A percentile compares a stretch with the other conserved stretches of the same genome.
phyloP scores from a whole-genome alignment of 805 yeast genomes.

The Saccharomyces jurei region DNA sequence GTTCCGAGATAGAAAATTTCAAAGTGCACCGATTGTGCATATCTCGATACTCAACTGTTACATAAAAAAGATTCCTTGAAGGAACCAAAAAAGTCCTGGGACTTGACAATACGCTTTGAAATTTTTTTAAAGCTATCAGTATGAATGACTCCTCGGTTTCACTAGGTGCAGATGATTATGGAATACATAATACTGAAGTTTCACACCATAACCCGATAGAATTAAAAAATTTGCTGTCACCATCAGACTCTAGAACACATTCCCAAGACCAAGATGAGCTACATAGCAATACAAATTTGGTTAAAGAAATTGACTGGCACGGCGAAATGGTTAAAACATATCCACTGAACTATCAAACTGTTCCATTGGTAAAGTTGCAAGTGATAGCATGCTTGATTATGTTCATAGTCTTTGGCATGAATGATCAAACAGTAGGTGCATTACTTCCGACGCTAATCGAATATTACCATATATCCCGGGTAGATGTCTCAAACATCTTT shows the following conservation, averaged over 20 bases:
- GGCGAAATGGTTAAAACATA: constrained; percentile 20
- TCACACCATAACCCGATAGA: not conserved
- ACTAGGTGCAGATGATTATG: not conserved
- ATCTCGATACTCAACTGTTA: not conserved
- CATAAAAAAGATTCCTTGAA: not conserved
- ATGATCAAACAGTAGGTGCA: constrained; percentile 30
- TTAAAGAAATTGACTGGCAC: constrained; percentile 20
- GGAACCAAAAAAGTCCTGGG: not conserved
- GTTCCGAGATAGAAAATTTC: not conserved
- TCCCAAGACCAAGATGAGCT: not conserved
- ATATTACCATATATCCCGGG: constrained; percentile 21
- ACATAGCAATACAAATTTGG: not conserved
- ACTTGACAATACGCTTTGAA: not conserved
- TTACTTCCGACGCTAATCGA: constrained; percentile 26
- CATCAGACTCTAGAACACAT: not conserved
- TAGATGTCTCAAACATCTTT: constrained; percentile 25
- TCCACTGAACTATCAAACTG: constrained; percentile 22
- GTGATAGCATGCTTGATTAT: constrained; percentile 22
- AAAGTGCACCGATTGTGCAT: not conserved
- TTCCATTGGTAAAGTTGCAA: constrained; percentile 23
- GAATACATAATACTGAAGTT: not conserved
- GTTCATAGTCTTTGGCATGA: constrained; percentile 29
- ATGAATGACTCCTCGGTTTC: not conserved
- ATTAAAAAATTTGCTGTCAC: not conserved
- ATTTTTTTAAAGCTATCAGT: not conserved